Evolutionary conservation across 1,284 basidiomycete species (phyloP), one percentile per base, ranked within the genome.

Genomic region (Porphyrellus sp.): DNA sequence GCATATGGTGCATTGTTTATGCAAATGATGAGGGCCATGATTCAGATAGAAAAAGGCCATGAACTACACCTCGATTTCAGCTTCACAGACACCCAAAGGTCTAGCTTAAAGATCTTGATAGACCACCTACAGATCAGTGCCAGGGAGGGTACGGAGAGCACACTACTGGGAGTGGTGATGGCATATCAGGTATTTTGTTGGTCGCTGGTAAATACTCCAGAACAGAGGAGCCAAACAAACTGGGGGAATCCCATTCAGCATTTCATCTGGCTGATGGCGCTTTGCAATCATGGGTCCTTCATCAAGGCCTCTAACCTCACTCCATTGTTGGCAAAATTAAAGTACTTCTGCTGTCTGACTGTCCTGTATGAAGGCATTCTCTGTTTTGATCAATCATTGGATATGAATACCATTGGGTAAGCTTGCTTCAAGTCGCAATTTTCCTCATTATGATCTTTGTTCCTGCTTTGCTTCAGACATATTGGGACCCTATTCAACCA

Each of bases 181-280:
- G 47, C 47, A 4, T 59, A 58, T 13, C 54, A 58, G 6, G 3
- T 21, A 0, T 52, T 58, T 11, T 59, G 39, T 20, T 58, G 58
- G 57, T 45, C 40, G 0, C 28, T 58, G 0, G 28, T 59, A 8
- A 7, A 35, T 5, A 8, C 1, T 7, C 34, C 49, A 0, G 44
- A 57, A 18, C 0, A 13, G 15, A 40, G 42, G 11, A 34, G 16
- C 11, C 8, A 23, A 9, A 15, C 1, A 8, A 5, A 5, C 0
- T 57, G 55, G 54, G 33, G 5, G 1, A 42, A 46, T 5, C 46
- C 46, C 1, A 35, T 58, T 0, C 35, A 27, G 4, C n/a, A 27
- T 0, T 55, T 46, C n/a, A 46, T 58, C 12, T 58, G 56, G 57
- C 20, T 58, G 6, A 40, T 39, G 48, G 52, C 56, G 0, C 18